Evolutionary conservation across 495 filamentous ascomycete species (phyloP).

Genomic region (Penicillium maclennaniae): DNA sequence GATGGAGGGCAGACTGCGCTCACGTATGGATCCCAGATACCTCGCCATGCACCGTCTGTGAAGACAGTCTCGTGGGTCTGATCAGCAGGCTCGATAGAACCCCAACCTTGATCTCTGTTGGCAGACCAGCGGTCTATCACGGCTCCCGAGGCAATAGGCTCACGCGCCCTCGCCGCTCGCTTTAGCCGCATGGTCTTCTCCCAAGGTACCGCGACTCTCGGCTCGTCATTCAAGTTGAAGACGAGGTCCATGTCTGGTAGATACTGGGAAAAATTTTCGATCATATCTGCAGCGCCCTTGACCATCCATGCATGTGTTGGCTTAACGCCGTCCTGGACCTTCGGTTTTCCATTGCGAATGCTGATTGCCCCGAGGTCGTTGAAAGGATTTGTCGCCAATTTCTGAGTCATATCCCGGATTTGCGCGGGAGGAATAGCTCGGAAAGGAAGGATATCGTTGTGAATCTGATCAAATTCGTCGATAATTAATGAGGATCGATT

Average conservation of each 20-base stretch:
- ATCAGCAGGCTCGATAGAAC: constrained; percentile 40
- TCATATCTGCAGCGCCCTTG: constrained; percentile 57
- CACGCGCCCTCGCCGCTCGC: constrained; percentile 30
- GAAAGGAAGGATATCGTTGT: constrained; percentile 66
- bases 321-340: constrained; percentile 41
- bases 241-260: constrained; percentile 79
- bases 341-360: constrained; percentile 44
- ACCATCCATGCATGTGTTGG: constrained; percentile 57
- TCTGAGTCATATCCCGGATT: constrained; percentile 48
- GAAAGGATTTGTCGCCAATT: constrained; percentile 43
- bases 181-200: constrained; percentile 46
- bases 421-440: constrained; percentile 62
- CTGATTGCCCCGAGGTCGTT: constrained; percentile 48
- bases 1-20: constrained; percentile 53
- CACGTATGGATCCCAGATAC: constrained; percentile 46
- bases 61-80: constrained; percentile 46
- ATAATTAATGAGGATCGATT: constrained; percentile 60
- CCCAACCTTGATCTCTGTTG: constrained; percentile 38
- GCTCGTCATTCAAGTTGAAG: constrained; percentile 75
- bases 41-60: constrained; percentile 41
- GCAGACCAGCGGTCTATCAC: constrained; percentile 32
- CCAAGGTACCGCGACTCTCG: constrained; percentile 70
- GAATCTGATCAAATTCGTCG: constrained; percentile 74
- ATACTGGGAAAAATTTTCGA: constrained; percentile 62
- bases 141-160: constrained; percentile 16